phyloP scores from a whole-genome alignment of 805 yeast genomes.

The Pichia ethanolica region DNA sequence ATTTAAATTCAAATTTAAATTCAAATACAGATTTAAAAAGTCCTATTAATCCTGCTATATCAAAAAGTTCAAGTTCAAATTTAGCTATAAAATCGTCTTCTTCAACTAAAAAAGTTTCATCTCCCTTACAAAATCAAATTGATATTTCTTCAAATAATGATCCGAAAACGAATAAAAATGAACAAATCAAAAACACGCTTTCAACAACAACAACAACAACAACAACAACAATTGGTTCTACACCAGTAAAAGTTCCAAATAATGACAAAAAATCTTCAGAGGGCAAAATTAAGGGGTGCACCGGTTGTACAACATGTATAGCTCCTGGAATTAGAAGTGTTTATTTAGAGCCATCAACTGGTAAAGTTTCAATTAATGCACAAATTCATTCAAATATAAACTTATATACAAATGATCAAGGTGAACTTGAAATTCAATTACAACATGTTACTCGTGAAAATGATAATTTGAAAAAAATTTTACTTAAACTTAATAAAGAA shows the following conservation, averaged over 20 bases:
- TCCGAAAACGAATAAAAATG: too few relatives aligned
- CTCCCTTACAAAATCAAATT: not conserved
- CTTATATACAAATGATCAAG: slow-evolving; percentile 24
- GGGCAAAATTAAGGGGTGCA: slow-evolving; percentile 1
- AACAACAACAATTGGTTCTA: not conserved
- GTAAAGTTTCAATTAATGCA: slow-evolving; percentile 23
- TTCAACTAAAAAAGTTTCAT: not conserved
- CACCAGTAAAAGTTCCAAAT: not conserved
- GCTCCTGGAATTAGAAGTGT: slow-evolving; percentile 11
- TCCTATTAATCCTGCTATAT: not conserved
- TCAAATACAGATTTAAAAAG: too few relatives aligned
- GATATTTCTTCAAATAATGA: too few relatives aligned
- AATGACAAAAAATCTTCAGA: not conserved
- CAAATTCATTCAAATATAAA: slow-evolving; percentile 32
- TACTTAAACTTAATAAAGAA: slow-evolving; percentile 33
- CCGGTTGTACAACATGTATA: slow-evolving; percentile 4
- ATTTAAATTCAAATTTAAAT: too few relatives aligned
- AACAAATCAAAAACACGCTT: too few relatives aligned
- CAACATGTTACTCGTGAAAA: slow-evolving; percentile 37
- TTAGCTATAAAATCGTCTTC: not conserved
- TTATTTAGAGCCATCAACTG: slow-evolving; percentile 9
- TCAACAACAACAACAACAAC: not conserved
- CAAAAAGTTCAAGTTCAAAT: not conserved
- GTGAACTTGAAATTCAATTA: slow-evolving; percentile 31
- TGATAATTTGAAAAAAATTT: slow-evolving; percentile 35